A percentile compares a stretch with the other conserved stretches of the same genome.
phyloP scores from a whole-genome alignment of 345 rosid genomes.

The Raphanus raphanistrum region DNA sequence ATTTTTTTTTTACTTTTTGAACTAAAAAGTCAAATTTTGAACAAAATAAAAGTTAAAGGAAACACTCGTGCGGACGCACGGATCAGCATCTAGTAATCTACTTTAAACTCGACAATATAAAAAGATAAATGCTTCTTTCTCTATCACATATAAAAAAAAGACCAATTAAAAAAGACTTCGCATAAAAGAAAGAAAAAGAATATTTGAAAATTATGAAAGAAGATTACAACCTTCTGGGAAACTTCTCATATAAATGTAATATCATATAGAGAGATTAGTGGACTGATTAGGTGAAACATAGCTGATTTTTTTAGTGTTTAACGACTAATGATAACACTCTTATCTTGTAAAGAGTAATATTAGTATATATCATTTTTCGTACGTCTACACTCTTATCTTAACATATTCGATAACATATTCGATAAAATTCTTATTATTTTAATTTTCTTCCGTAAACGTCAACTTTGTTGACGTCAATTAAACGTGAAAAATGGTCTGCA shows the following conservation, averaged over 20 bases:
- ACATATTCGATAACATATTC: background rate
- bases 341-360: no score
- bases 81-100: no score
- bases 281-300: slow-evolving; percentile 6
- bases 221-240: slow-evolving; percentile 1
- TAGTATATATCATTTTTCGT: background rate
- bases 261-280: background rate
- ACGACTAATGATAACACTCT: background rate
- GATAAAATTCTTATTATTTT: background rate
- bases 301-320: background rate
- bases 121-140: background rate
- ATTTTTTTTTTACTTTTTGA: no score
- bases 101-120: no score
- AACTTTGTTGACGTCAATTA: background rate
- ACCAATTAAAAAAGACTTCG: background rate
- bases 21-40: no score
- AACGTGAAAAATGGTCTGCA: slow-evolving; percentile 26
- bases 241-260: background rate
- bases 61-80: no score
- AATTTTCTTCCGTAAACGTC: slow-evolving; percentile 3
- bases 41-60: no score
- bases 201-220: background rate
- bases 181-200: background rate
- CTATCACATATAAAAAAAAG: background rate
- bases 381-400: background rate